These are phyloP conservation scores for Leavenworthia alabamica DNA, from an alignment of 345 rosid species.

Conservation along the genomic window DNA sequence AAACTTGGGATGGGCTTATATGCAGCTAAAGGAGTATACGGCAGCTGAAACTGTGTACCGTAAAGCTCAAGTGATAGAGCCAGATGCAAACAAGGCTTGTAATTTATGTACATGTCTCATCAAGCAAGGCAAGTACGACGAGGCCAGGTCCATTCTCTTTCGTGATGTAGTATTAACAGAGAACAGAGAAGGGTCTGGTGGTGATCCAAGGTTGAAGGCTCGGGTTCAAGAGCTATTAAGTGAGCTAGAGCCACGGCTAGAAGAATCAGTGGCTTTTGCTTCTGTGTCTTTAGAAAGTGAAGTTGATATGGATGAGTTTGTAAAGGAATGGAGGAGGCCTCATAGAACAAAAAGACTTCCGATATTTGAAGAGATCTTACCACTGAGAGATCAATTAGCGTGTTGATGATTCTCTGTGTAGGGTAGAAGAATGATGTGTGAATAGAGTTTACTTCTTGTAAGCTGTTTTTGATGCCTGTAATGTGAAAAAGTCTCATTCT, in stretches of 20 bases:
- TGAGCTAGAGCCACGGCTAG: slow-evolving; percentile 33
- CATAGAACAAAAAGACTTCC: slow-evolving; percentile 71
- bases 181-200: slow-evolving; percentile 42
- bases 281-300: too few relatives aligned
- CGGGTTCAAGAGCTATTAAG: slow-evolving; percentile 45
- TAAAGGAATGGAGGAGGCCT: slow-evolving; percentile 55
- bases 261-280: too few relatives aligned
- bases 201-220: slow-evolving; percentile 43
- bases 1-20: slow-evolving; percentile 94
- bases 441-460: slow-evolving; percentile 26
- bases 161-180: slow-evolving; percentile 39
- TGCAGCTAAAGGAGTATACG: slow-evolving; percentile 60
- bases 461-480: slow-evolving; percentile 15
- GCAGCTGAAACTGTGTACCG: slow-evolving; percentile 70
- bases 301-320: slow-evolving; percentile 59
- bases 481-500: too few relatives aligned
- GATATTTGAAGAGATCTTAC: slow-evolving; percentile 77
- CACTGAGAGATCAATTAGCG: slow-evolving; percentile 72
- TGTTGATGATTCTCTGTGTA: slow-evolving; percentile 41
- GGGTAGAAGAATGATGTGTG: background rate
- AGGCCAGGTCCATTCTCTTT: slow-evolving; percentile 43
- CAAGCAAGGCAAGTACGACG: slow-evolving; percentile 48
- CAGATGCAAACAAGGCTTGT: slow-evolving; percentile 88
- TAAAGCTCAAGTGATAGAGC: slow-evolving; percentile 74
- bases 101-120: slow-evolving; percentile 68